Percentiles rank a stretch among this genome's conserved stretches.
These are phyloP conservation scores for Scopulariopsis brevicaulis DNA, from an alignment of 2,329 filamentous ascomycete species.

Conservation along the genomic window DNA sequence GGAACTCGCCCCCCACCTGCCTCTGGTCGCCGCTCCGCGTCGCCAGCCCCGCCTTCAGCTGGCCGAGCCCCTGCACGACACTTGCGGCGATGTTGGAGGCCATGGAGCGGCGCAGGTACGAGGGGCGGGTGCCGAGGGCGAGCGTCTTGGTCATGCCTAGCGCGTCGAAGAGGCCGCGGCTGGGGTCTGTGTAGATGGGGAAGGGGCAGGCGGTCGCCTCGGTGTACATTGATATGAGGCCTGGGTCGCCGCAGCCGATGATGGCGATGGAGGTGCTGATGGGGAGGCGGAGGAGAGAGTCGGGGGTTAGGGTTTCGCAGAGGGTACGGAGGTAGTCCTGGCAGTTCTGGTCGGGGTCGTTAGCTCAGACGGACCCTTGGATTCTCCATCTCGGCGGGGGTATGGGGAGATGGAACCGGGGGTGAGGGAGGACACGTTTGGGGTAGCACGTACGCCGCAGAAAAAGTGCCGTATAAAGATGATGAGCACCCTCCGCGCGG, in stretches of 20 bases:
- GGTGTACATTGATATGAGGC: slow-evolving; percentile 56
- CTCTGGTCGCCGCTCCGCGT: slow-evolving; percentile 53
- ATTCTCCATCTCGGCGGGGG: neutral
- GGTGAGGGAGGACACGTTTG: neutral
- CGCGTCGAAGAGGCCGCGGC: slow-evolving; percentile 49
- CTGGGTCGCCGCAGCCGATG: slow-evolving; percentile 60
- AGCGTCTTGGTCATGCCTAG: slow-evolving; percentile 60
- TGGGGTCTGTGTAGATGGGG: slow-evolving; percentile 69
- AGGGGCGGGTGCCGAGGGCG: slow-evolving; percentile 45
- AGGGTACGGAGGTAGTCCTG: slow-evolving; percentile 62
- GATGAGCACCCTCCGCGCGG: slow-evolving; percentile 47
- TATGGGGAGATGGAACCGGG: neutral
- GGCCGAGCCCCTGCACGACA: slow-evolving; percentile 47
- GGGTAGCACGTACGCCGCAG: slow-evolving; percentile 51
- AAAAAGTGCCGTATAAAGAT: slow-evolving; percentile 74
- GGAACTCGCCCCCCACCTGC: slow-evolving; percentile 67
- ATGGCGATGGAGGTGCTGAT: slow-evolving; percentile 53
- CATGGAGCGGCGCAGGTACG: slow-evolving; percentile 45
- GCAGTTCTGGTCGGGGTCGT: slow-evolving; percentile 45
- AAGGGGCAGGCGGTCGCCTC: slow-evolving; percentile 53
- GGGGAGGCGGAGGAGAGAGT: slow-evolving; percentile 35
- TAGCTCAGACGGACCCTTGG: neutral
- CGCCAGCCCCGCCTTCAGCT: slow-evolving; percentile 44
- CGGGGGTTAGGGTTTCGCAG: slow-evolving; percentile 42
- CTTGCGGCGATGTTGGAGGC: slow-evolving; percentile 36